Evolutionary conservation across 2,329 filamentous ascomycete genomes (phyloP).

Genomic region (Alternaria brassicicola): DNA sequence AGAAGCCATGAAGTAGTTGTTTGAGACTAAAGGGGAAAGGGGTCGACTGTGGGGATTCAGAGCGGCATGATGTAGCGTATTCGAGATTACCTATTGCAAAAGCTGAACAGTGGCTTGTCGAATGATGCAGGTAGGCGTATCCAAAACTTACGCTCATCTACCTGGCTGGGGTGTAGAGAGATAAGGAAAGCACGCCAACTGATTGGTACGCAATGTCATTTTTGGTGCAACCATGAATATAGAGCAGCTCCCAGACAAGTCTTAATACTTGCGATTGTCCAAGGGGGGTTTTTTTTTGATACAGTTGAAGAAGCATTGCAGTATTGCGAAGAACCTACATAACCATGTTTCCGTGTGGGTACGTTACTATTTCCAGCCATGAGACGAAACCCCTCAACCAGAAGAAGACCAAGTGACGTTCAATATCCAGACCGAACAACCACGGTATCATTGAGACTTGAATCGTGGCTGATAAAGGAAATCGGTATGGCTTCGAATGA

Average conservation of each 20-base stretch:
- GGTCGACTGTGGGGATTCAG: background rate
- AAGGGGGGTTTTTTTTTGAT: background rate
- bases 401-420: slow-evolving; percentile 1
- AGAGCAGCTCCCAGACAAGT: background rate
- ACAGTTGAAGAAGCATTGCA: background rate
- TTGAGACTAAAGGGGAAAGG: background rate
- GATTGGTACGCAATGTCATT: slow-evolving; percentile 9
- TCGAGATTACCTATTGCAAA: background rate
- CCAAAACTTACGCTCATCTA: slow-evolving; percentile 18
- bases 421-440: slow-evolving; percentile 26
- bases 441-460: background rate
- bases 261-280: background rate
- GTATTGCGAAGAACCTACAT: background rate
- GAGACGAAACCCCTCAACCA: background rate
- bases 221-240: background rate
- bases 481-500: slow-evolving; percentile 6
- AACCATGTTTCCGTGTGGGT: background rate
- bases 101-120: background rate
- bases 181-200: slow-evolving; percentile 27
- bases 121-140: slow-evolving; percentile 11
- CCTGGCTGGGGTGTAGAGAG: slow-evolving; percentile 12
- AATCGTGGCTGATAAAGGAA: slow-evolving; percentile 7
- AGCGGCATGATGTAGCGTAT: background rate
- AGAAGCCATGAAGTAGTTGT: slow-evolving; percentile 20
- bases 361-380: background rate